Evolutionary conservation across 352 stramenopile species (phyloP).

Genomic region (Phytophthora vignae): DNA sequence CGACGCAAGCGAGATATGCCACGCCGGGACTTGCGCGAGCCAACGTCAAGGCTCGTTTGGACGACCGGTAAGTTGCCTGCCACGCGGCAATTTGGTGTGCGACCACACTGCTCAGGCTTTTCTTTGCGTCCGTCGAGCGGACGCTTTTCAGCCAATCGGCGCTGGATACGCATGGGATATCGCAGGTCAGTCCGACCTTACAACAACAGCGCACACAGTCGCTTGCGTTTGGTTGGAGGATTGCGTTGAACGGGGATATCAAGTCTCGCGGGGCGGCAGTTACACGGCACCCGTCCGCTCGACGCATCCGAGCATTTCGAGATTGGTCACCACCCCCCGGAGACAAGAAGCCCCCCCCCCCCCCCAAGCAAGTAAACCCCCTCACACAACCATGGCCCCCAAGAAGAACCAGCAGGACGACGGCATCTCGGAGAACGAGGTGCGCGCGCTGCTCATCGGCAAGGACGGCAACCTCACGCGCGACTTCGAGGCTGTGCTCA

Average conservation of each 20-base stretch:
- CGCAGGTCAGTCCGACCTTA: conserved; percentile 24
- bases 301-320: conserved; percentile 41
- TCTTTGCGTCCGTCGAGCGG: conserved; percentile 9
- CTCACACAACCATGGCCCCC: conserved; percentile 51
- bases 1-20: neutral
- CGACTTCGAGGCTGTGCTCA: conserved; percentile 88
- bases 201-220: neutral
- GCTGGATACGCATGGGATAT: conserved; percentile 4
- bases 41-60: conserved; percentile 24
- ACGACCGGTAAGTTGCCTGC: conserved; percentile 30
- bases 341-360: conserved; percentile 23
- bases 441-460: conserved; percentile 83
- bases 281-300: conserved; percentile 27
- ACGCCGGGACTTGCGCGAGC: neutral
- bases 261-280: conserved; percentile 14
- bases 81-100: conserved; percentile 40
- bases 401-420: conserved; percentile 63
- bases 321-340: conserved; percentile 31
- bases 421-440: conserved; percentile 82
- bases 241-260: conserved; percentile 13
- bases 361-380: neutral
- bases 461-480: conserved; percentile 84
- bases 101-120: conserved; percentile 10
- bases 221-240: neutral
- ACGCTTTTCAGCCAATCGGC: conserved; percentile 16